These are phyloP conservation scores for Beauveria caledonica DNA, from an alignment of 2,329 filamentous ascomycete genomes.

Conservation along the genomic window DNA sequence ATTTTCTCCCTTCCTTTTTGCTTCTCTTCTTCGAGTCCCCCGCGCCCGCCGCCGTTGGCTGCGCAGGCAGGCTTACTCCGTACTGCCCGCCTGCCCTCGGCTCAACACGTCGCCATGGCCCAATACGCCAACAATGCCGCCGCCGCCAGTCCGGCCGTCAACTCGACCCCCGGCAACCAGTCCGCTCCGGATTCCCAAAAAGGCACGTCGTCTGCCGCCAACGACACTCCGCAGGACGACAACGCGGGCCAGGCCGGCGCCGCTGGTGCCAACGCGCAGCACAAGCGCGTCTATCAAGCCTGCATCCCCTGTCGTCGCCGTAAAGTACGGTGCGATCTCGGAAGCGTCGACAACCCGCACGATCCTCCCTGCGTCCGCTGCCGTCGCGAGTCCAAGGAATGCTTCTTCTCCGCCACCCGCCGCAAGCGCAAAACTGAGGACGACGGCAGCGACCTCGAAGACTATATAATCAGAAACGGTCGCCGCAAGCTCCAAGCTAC, in stretches of 20 bases:
- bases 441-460: constrained; percentile 44
- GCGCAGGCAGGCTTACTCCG: not conserved
- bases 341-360: constrained; percentile 83
- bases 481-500: constrained; percentile 55
- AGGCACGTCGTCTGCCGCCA: not conserved
- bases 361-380: constrained; percentile 92
- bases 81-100: not conserved
- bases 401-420: constrained; percentile 90
- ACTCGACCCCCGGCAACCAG: constrained; percentile 4
- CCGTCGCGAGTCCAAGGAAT: constrained; percentile 89
- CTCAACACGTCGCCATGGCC: constrained; percentile 7
- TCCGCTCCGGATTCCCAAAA: constrained; percentile 4
- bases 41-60: not conserved
- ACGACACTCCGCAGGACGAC: constrained; percentile 11
- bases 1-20: not conserved
- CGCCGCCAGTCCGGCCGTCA: not conserved
- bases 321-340: constrained; percentile 55
- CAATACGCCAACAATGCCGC: constrained; percentile 6
- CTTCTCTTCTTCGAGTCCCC: not conserved
- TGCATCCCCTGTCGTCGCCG: constrained; percentile 54
- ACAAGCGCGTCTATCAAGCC: constrained; percentile 56
- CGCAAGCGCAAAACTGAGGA: constrained; percentile 78
- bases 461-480: constrained; percentile 66
- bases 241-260: constrained; percentile 13
- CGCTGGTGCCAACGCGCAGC: constrained; percentile 26